phyloP scores from a whole-genome alignment of 768 basidiomycete genomes.

The Russula lepida region DNA sequence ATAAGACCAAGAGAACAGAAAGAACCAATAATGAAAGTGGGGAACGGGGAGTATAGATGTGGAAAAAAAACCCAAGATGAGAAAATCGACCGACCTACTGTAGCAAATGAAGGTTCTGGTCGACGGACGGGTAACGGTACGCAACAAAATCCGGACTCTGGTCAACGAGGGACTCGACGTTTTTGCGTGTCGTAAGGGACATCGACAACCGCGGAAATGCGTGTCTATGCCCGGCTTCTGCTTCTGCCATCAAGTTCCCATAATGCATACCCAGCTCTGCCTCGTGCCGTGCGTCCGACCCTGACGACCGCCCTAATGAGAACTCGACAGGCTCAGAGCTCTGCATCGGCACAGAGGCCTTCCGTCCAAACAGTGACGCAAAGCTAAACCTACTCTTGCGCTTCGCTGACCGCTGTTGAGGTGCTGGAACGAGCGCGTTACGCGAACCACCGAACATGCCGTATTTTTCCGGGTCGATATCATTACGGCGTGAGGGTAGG shows the following conservation, averaged over 20 bases:
- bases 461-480: slow-evolving; percentile 34
- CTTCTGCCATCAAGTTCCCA: slow-evolving; percentile 43
- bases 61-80: neutral
- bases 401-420: slow-evolving; percentile 33
- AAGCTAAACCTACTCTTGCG: slow-evolving; percentile 71
- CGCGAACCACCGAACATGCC: slow-evolving; percentile 69
- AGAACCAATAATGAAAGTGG: slow-evolving; percentile 5
- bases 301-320: slow-evolving; percentile 26
- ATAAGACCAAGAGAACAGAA: neutral
- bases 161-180: slow-evolving; percentile 71
- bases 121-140: slow-evolving; percentile 77
- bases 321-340: slow-evolving; percentile 20
- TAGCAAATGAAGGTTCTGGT: slow-evolving; percentile 58
- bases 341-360: slow-evolving; percentile 25
- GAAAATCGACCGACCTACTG: slow-evolving; percentile 27
- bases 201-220: slow-evolving; percentile 45
- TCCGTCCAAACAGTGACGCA: slow-evolving; percentile 57
- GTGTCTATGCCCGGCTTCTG: slow-evolving; percentile 31
- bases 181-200: slow-evolving; percentile 50
- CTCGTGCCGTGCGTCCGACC: slow-evolving; percentile 36
- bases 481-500: slow-evolving; percentile 27
- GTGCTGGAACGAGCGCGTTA: slow-evolving; percentile 39
- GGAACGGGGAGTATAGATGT: neutral
- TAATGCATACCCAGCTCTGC: slow-evolving; percentile 39
- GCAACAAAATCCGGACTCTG: slow-evolving; percentile 81